phyloP scores from a whole-genome alignment of 2,329 filamentous ascomycete genomes.

The Penicillium sp. region DNA sequence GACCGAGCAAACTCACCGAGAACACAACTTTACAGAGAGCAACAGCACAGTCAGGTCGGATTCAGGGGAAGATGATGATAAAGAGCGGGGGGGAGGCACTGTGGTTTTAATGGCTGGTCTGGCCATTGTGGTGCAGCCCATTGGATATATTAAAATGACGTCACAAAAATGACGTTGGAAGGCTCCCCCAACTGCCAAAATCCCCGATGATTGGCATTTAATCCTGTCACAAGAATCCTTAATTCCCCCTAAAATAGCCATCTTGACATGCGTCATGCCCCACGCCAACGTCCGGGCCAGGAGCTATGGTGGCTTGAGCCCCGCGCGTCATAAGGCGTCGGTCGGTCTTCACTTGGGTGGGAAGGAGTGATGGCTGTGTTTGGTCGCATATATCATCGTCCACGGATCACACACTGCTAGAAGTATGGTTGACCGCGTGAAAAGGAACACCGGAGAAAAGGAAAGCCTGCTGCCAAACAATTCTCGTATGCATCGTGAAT shows the following conservation, averaged over 20 bases:
- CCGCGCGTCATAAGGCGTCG: constrained; percentile 23
- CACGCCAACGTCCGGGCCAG: constrained; percentile 12
- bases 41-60: not conserved
- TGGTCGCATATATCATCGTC: not conserved
- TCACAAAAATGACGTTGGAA: constrained; percentile 29
- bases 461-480: not conserved
- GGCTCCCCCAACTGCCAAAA: constrained; percentile 4
- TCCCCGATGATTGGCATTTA: constrained; percentile 13
- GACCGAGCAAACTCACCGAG: not conserved
- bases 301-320: constrained; percentile 27
- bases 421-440: not conserved
- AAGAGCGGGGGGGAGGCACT: not conserved
- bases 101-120: constrained; percentile 3
- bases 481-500: not conserved
- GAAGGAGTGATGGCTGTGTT: not conserved
- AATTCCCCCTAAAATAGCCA: constrained; percentile 7
- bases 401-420: not conserved
- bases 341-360: not conserved
- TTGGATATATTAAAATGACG: constrained; percentile 16
- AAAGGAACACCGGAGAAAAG: not conserved
- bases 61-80: not conserved
- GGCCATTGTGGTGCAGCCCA: not conserved
- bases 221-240: constrained; percentile 10
- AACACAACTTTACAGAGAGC: not conserved
- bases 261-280: constrained; percentile 29